Conservation (phyloP, 1,139 yeast genomes). For the Scheffersomyces illinoinensis region DNA sequence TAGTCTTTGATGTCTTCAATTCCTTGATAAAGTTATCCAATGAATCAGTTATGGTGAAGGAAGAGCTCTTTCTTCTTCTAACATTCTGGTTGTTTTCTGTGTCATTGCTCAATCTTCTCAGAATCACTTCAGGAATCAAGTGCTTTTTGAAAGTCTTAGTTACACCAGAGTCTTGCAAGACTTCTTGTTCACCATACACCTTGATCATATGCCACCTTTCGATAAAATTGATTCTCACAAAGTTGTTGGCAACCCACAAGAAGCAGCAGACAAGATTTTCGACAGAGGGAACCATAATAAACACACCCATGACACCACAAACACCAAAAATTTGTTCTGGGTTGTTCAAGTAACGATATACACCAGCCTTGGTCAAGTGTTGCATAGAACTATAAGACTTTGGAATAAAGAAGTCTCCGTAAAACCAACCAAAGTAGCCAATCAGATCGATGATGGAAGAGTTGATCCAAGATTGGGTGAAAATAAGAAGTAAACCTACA, state of each 20-base stretch:
- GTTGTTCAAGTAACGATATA: conserved; percentile 79
- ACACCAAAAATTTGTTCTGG: conserved; percentile 84
- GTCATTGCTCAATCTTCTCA: conserved; percentile 30
- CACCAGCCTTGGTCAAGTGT: conserved; percentile 76
- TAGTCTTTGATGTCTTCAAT: conserved; percentile 32
- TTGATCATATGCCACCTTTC: conserved; percentile 82
- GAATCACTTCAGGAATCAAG: conserved; percentile 43
- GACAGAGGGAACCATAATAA: conserved; percentile 60
- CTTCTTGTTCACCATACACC: conserved; percentile 69
- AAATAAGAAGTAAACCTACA: conserved; percentile 53
- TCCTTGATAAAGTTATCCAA: conserved; percentile 44
- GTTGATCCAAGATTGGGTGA: conserved; percentile 73
- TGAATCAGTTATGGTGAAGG: conserved; percentile 34
- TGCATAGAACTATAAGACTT: conserved; percentile 35
- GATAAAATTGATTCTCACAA: conserved; percentile 68
- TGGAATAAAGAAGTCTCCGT: conserved; percentile 82
- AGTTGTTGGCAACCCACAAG: conserved; percentile 69
- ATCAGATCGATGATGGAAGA: conserved; percentile 70
- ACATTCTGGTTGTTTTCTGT: conserved; percentile 9
- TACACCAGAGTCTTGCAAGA: conserved; percentile 62
- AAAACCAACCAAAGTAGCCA: conserved; percentile 88
- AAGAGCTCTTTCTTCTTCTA: conserved; percentile 23
- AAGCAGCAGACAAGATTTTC: conserved; percentile 58
- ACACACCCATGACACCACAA: conserved; percentile 82
- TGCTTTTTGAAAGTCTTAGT: conserved; percentile 63